Percentiles rank a stretch among this genome's conserved stretches.
Conservation (phyloP, 2,329 filamentous ascomycete genomes). For the Geosmithia putterillii region DNA sequence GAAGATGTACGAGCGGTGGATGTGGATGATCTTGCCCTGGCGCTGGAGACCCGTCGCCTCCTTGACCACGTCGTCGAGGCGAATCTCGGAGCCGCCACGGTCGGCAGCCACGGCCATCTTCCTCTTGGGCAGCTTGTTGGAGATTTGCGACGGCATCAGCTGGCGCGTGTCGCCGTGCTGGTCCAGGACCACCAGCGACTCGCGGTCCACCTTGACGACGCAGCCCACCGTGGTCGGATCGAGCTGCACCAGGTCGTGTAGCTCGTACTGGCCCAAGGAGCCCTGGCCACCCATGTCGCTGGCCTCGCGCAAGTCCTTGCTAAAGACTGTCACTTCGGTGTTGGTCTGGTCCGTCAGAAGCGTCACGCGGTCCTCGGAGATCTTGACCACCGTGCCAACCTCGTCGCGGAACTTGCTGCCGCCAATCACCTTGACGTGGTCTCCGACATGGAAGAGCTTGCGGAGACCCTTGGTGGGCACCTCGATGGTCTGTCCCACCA, state of each 20-base stretch:
- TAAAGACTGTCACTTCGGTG: slow-evolving; percentile 92
- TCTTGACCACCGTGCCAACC: slow-evolving; percentile 92
- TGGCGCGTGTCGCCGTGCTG: slow-evolving; percentile 77
- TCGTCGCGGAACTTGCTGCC: slow-evolving; percentile 91
- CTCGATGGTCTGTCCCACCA: slow-evolving; percentile 76
- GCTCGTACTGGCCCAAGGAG: slow-evolving; percentile 74
- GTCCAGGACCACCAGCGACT: slow-evolving; percentile 80
- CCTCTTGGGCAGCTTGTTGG: slow-evolving; percentile 74
- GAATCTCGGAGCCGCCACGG: slow-evolving; percentile 84
- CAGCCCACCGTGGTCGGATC: slow-evolving; percentile 87
- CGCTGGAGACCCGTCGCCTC: slow-evolving; percentile 78
- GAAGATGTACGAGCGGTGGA: slow-evolving; percentile 87
- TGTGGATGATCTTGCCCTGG: slow-evolving; percentile 82
- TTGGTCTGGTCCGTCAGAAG: slow-evolving; percentile 87
- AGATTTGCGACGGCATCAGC: slow-evolving; percentile 81
- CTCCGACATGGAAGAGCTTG: slow-evolving; percentile 85
- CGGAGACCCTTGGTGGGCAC: slow-evolving; percentile 85
- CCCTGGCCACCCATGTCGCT: slow-evolving; percentile 83
- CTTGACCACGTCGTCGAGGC: slow-evolving; percentile 82
- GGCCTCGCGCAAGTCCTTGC: slow-evolving; percentile 88
- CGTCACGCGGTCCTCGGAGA: slow-evolving; percentile 84
- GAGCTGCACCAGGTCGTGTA: slow-evolving; percentile 89
- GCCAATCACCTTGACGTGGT: slow-evolving; percentile 97
- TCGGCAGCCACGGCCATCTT: slow-evolving; percentile 85
- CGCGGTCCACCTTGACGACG: slow-evolving; percentile 88